phyloP scores from a whole-genome alignment of 2,329 filamentous ascomycete genomes.

The Fusarium sp. region DNA sequence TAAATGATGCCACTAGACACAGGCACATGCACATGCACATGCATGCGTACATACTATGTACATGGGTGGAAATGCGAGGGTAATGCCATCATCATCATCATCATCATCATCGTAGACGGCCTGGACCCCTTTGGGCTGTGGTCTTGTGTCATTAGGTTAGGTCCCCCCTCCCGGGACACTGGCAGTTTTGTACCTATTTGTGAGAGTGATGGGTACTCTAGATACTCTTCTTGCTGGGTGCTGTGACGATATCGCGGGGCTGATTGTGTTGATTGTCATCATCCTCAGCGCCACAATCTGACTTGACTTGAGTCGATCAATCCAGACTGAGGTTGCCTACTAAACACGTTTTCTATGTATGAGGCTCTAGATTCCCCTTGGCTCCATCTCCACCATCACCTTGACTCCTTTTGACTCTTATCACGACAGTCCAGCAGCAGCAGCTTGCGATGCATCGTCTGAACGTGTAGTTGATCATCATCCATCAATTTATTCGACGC shows the following conservation, averaged over 20 bases:
- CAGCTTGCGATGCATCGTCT: too few species aligned
- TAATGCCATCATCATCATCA: conserved; percentile 35
- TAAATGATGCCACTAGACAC: conserved; percentile 31
- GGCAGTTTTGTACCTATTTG: conserved; percentile 16
- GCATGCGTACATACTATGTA: background rate
- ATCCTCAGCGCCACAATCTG: conserved; percentile 6
- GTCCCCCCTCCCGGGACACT: background rate
- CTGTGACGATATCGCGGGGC: conserved; percentile 28
- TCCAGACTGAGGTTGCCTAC: background rate
- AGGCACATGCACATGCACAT: conserved; percentile 22
- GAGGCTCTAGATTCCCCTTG: conserved; percentile 1
- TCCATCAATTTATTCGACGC: conserved; percentile 10
- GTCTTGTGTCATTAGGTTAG: conserved; percentile 13
- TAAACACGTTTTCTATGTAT: background rate
- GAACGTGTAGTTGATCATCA: conserved; percentile 2
- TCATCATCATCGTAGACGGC: conserved; percentile 16
- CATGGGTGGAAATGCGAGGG: conserved; percentile 21
- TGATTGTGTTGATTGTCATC: conserved; percentile 22
- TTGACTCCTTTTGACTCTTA: background rate
- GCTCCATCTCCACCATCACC: conserved; percentile 1
- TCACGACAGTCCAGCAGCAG: background rate
- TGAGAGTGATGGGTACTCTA: too few species aligned
- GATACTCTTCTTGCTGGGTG: background rate
- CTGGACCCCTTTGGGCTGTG: conserved; percentile 4
- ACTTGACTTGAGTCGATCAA: conserved; percentile 1